phyloP scores from a whole-genome alignment of 179 eudicot genomes.

The Patellifolia procumbens region DNA sequence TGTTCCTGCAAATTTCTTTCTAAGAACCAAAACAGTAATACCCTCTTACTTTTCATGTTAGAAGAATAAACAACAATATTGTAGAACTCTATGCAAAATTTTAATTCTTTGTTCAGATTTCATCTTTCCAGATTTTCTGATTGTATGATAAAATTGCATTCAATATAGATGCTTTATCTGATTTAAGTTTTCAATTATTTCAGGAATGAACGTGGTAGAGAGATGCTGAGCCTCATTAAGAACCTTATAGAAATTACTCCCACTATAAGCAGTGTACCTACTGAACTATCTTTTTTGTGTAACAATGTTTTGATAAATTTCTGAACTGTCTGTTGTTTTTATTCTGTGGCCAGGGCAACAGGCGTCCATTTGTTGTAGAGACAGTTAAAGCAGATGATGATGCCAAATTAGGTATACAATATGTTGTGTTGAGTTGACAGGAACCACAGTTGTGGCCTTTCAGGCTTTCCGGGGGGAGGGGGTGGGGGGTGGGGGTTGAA shows the following conservation, averaged over 20 bases:
- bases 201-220: slow-evolving; percentile 94
- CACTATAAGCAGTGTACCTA: slow-evolving; percentile 67
- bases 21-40: background rate
- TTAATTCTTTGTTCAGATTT: no score
- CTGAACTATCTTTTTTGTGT: slow-evolving; percentile 9
- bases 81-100: no score
- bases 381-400: slow-evolving; percentile 96
- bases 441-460: background rate
- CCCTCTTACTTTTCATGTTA: no score
- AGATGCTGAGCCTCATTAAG: slow-evolving; percentile 81
- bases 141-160: background rate
- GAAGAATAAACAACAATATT: no score
- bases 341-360: slow-evolving; percentile 61
- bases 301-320: background rate
- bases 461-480: background rate
- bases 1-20: background rate
- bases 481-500: background rate
- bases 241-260: slow-evolving; percentile 89
- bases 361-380: slow-evolving; percentile 89
- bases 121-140: background rate
- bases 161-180: background rate
- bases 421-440: background rate
- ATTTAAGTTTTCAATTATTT: slow-evolving; percentile 9
- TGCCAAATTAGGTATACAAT: slow-evolving; percentile 77
- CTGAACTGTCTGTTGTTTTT: background rate